Percentiles rank a stretch among this genome's conserved stretches.
phyloP scores from a whole-genome alignment of 805 yeast species.

The Trichomonascus vanleenenianus region DNA sequence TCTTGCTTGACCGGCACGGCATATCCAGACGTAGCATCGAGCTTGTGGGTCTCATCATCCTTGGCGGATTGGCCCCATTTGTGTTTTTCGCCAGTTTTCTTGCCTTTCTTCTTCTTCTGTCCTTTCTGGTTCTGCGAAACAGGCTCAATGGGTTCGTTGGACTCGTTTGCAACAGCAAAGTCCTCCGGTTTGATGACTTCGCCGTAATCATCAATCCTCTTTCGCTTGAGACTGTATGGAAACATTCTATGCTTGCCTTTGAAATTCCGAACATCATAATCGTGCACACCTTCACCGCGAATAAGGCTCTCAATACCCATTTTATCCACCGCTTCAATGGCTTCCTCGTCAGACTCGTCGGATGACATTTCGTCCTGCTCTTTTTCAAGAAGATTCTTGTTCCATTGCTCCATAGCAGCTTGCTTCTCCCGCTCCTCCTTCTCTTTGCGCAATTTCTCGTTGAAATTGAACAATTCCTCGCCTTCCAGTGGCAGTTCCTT shows the following conservation, averaged over 20 bases:
- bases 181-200: constrained; percentile 59
- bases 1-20: constrained; percentile 36
- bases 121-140: neutral
- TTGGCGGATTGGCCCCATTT: constrained; percentile 27
- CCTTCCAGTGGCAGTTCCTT: constrained; percentile 29
- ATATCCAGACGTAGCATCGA: constrained; percentile 39
- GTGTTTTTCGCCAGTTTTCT: constrained; percentile 26
- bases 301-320: constrained; percentile 22
- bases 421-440: constrained; percentile 19
- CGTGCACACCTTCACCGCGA: constrained; percentile 34
- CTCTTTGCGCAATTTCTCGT: constrained; percentile 19
- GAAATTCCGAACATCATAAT: constrained; percentile 44
- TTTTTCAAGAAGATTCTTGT: constrained; percentile 31
- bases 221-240: constrained; percentile 55
- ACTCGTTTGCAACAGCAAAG: constrained; percentile 35
- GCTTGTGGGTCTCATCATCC: constrained; percentile 34
- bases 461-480: constrained; percentile 26
- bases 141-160: neutral
- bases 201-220: constrained; percentile 83
- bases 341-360: constrained; percentile 25
- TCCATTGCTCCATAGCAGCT: constrained; percentile 30
- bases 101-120: neutral
- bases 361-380: constrained; percentile 25
- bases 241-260: constrained; percentile 53
- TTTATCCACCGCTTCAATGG: constrained; percentile 21